Base-by-base conservation (phyloP, 2,329 filamentous ascomycete species). In the Alternaria triticimaculans region DNA sequence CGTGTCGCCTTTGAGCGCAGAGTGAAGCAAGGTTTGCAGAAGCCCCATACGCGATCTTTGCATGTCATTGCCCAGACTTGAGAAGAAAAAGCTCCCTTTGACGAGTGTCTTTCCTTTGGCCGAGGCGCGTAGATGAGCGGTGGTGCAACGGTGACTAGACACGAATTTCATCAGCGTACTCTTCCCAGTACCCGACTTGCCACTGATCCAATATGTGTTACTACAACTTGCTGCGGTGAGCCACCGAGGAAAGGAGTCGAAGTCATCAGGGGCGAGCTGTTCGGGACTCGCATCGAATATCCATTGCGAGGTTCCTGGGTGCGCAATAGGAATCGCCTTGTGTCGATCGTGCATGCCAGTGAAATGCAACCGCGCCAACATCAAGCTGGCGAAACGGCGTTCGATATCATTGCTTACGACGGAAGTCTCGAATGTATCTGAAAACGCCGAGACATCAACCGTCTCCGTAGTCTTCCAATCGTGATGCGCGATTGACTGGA, bases 111-210 rank as follows among this genome's bases (percentile, higher is more conserved):
- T 65, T 0, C 62, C 58, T 0, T 45, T 66, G 0, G 81, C 76
- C 83, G 83, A 85, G 0, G 62, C 14, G 18, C 55, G 14, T n/a
- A 70, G 43, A 3, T 49, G 41, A 3, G 15, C 2, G 21, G 20
- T 2, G 14, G 54, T 57, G 2, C 60, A n/a, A 15, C 18, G 11
- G 28, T 70, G 51, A 21, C 67, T 45, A 44, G 57, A 67, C 3
- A 73, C 37, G 37, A 61, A 70, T 37, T 71, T 70, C 81, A 85
- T 83, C 20, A 85, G 62, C 0, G 82, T 85, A 0, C 82, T 84
- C 60, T 85, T 85, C 8, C 83, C 84, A 14, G 81, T 81, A 0
- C 83, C 83, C 0, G 83, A 78, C 50, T 83, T 85, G 1, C 84
- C 84, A 23, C 76, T 78, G 15, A 84, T 78, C 78, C 81, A 73